Base-by-base conservation (phyloP, 495 filamentous ascomycete species). In the Podospora anserina region DNA sequence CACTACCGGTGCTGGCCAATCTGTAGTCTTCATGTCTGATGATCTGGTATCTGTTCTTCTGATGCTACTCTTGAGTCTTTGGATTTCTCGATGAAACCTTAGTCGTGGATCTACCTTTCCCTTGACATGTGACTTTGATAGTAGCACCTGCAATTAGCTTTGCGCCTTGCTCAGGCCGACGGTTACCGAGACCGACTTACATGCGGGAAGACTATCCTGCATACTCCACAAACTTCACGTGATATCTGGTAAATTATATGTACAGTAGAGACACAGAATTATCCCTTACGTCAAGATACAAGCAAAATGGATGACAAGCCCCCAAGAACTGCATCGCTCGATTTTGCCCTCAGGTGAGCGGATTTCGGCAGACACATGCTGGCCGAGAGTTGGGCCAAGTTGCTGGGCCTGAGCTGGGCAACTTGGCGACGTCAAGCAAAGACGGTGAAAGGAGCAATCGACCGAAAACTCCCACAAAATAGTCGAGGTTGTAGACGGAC, bases 351-450 rank as follows among this genome's bases (percentile, higher is more conserved):
- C 39, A 49, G 39, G 39, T 49, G 39, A 49, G 39, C 39, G 39
- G 39, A 18, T 49, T 49, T 49, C 15, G 13, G 39, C 39, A 49
- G 13, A 49, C 39, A 49, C 6, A 20, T 59, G 19, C 16, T 59
- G 26, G 26, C 58, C 58, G 28, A 49, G 44, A 57, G 15, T 53
- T 20, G 19, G 39, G 66, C 66, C 66, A 68, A 68, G 66, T n/a
- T 63, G 28, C 61, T 68, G 34, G 39, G 39, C 39, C 39, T 49
- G 39, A 49, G 39, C 39, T 49, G 39, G 66, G 60, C 60, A 58
- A 44, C 66, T 68, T 68, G 66, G 66, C 66, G 55, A 58, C 6
- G 7, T 49, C 39, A 49, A 49, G 39, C 39, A 49, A 49, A 49
- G 39, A 49, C 39, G 39, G 39, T 49, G 39, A 49, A 49, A 49